phyloP scores from a whole-genome alignment of 2,329 filamentous ascomycete species.

The Ceratocystis eucalypticola region DNA sequence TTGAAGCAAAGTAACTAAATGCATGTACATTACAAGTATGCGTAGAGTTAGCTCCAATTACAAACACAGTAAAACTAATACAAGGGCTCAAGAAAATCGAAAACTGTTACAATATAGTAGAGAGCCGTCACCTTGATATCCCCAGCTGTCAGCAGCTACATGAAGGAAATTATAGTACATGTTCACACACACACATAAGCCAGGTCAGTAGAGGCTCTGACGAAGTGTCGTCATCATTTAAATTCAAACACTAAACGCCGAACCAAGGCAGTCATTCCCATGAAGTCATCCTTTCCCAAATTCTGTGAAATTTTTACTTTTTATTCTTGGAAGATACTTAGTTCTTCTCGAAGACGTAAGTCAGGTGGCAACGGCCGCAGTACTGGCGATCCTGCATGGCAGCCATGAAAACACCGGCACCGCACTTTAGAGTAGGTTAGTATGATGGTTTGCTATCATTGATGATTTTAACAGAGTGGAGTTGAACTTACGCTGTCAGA shows the following conservation, averaged over 20 bases:
- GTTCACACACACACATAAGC: slow-evolving; percentile 1
- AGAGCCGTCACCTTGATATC: neutral
- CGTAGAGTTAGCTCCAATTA: neutral
- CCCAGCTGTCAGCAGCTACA: neutral
- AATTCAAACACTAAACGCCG: slow-evolving; percentile 20
- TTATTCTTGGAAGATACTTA: slow-evolving; percentile 28
- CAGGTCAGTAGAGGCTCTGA: slow-evolving; percentile 9
- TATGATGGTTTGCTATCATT: slow-evolving; percentile 25
- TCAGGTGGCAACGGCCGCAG: slow-evolving; percentile 64
- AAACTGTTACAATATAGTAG: no score
- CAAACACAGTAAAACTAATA: neutral
- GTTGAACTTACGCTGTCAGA: slow-evolving; percentile 58
- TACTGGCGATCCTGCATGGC: slow-evolving; percentile 99
- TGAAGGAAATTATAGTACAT: neutral
- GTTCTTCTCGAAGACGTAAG: slow-evolving; percentile 60
- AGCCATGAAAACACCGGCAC: slow-evolving; percentile 99
- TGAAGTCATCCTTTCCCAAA: slow-evolving; percentile 20
- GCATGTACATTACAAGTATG: neutral
- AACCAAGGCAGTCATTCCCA: slow-evolving; percentile 20
- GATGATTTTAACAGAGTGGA: neutral
- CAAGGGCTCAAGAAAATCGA: neutral
- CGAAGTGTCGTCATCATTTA: slow-evolving; percentile 18
- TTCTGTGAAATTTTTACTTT: slow-evolving; percentile 19
- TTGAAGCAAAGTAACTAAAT: neutral
- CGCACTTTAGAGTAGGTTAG: slow-evolving; percentile 48